These are phyloP conservation scores for Tolypocladium paradoxum DNA, from an alignment of 2,329 filamentous ascomycete species.

Conservation along the genomic window DNA sequence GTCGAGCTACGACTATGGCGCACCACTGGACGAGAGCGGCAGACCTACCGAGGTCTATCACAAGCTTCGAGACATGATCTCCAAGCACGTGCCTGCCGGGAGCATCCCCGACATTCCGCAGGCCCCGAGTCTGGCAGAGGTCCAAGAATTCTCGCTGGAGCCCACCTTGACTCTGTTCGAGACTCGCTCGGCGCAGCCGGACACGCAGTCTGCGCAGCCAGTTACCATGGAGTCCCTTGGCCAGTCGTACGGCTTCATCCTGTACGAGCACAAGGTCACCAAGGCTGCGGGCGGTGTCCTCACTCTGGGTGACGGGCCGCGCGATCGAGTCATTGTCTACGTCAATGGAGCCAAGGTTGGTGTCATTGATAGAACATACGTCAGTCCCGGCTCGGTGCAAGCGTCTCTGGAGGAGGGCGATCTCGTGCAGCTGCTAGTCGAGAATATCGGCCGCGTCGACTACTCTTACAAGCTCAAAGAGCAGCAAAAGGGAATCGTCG, in stretches of 20 bases:
- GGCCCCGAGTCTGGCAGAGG: slow-evolving; percentile 18
- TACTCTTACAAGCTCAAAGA: slow-evolving; percentile 31
- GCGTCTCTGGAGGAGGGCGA: slow-evolving; percentile 27
- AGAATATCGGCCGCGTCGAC: slow-evolving; percentile 40
- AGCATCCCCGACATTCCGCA: slow-evolving; percentile 26
- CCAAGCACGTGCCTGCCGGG: slow-evolving; percentile 21
- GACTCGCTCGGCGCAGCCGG: slow-evolving; percentile 9
- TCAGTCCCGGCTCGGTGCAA: slow-evolving; percentile 23
- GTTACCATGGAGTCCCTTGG: slow-evolving; percentile 33
- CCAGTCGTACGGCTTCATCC: slow-evolving; percentile 31
- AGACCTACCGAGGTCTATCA: slow-evolving; percentile 32
- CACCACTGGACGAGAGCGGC: slow-evolving; percentile 38
- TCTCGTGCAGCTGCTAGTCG: slow-evolving; percentile 31
- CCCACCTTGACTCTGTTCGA: slow-evolving; percentile 28
- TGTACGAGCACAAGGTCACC: slow-evolving; percentile 28
- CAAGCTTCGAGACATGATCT: slow-evolving; percentile 26
- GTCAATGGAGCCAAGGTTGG: slow-evolving; percentile 29
- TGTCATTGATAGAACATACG: slow-evolving; percentile 35
- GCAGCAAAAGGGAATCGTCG: slow-evolving; percentile 33
- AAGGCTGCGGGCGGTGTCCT: slow-evolving; percentile 19
- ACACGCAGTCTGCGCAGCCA: slow-evolving; percentile 16
- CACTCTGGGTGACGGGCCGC: slow-evolving; percentile 29
- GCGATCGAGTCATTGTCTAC: slow-evolving; percentile 36
- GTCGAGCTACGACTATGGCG: slow-evolving; percentile 39
- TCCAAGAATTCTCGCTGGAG: slow-evolving; percentile 25